Base-by-base conservation (phyloP, 768 basidiomycete species). In the Boletales sp. region DNA sequence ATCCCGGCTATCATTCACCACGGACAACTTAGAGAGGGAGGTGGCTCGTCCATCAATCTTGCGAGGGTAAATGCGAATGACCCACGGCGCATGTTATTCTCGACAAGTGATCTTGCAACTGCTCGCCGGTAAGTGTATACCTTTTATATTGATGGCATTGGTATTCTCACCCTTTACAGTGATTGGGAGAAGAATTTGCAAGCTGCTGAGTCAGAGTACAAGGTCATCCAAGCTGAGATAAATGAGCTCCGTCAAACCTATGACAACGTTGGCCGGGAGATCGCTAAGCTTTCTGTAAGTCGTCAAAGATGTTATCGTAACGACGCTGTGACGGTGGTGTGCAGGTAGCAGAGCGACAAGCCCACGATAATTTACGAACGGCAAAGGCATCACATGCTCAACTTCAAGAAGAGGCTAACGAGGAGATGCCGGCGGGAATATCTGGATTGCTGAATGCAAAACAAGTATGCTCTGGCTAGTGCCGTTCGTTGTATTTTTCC, bases 361-460 rank as follows among this genome's bases (percentile, higher is more conserved):
- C 62, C 39, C 34, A 61, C 15, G 68, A 65, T 12, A 45, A n/a
- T 21, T 50, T 64, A 48, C 61, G 68, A 34, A 41, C 41, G 7
- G 71, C 74, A 30, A 81, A 73, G 61, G 32, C 53, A 8, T 57
- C 54, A 2, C 65, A 79, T 36, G 58, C 61, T 30, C 66, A 67
- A 18, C 61, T 87, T 15, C 78, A 84, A 54, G 70, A 76, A 33
- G 84, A 86, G 53, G 75, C 77, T 12, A 86, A 85, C 49, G 84
- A 87, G 17, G 85, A 87, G 12, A 70, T 86, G 63, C 84, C 87
- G 2, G 79, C 78, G 8, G 76, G 78, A 57, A 72, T 87, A n/a
- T 71, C 76, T 18, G 78, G 75, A 13, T 68, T 87, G 13, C 72
- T 84, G 51, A 72, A 66, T 11, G 79, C 76, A 5, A 79, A 81